phyloP scores from a whole-genome alignment of 805 yeast genomes.

The Myxozyma geophila region DNA sequence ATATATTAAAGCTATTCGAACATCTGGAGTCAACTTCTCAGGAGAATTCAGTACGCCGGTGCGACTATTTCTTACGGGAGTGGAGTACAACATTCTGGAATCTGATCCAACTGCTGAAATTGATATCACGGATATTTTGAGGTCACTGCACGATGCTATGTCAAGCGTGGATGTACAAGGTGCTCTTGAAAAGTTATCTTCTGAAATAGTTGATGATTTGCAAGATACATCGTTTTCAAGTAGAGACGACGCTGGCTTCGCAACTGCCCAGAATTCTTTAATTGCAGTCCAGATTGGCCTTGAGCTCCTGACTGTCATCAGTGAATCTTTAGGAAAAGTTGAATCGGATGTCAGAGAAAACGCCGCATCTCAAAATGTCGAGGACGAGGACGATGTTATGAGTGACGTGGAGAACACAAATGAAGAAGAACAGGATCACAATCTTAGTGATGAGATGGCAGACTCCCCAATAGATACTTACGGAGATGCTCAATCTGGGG shows the following conservation, averaged over 20 bases:
- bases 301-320: slow-evolving; percentile 75
- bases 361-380: neutral
- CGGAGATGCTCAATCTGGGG: neutral
- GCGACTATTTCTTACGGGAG: slow-evolving; percentile 29
- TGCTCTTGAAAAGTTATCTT: neutral
- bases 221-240: slow-evolving; percentile 1
- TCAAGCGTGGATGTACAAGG: slow-evolving; percentile 4
- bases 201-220: slow-evolving; percentile 5
- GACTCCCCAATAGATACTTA: slow-evolving; percentile 9
- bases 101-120: slow-evolving; percentile 10
- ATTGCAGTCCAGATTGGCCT: slow-evolving; percentile 71
- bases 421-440: slow-evolving; percentile 24
- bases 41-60: slow-evolving; percentile 10
- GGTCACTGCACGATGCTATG: slow-evolving; percentile 4
- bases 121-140: slow-evolving; percentile 20
- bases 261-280: slow-evolving; percentile 54
- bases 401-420: slow-evolving; percentile 29
- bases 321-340: slow-evolving; percentile 57
- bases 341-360: neutral
- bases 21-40: slow-evolving; percentile 6
- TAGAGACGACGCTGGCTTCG: slow-evolving; percentile 1
- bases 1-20: slow-evolving; percentile 26
- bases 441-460: slow-evolving; percentile 2
- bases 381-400: neutral
- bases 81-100: slow-evolving; percentile 29